Evolutionary conservation across 768 basidiomycete genomes (phyloP), one percentile per base, ranked within the genome.

Genomic region (Leccinellum rugosiceps): DNA sequence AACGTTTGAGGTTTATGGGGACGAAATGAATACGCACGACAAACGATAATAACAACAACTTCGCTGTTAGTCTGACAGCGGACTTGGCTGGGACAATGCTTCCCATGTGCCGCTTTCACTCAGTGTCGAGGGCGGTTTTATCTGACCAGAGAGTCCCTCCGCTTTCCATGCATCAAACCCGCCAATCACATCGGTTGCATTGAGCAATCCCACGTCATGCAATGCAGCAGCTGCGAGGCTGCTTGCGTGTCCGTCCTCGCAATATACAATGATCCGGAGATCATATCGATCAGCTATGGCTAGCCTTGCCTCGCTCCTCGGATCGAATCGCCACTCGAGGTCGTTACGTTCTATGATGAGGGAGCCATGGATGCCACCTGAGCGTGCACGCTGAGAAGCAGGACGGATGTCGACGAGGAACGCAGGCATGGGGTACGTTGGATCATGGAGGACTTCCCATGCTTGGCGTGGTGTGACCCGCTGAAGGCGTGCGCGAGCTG

Each of bases 301-400:
- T 53, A 92, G 72, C 32, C 85, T 76, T 13, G 80, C 75, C 6
- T 79, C 75, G 61, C 74, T 78, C 55, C 87, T 77, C 4, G 90
- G 90, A 70, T 92, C 90, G 61, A 92, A 85, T 23, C 83, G 80
- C 88, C 88, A 90, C 68, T 92, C 90, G 53, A 92, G 77, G 6
- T 84, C 80, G 65, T 88, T 91, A 23, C 90, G 79, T 64, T 91
- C 90, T 56, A 92, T 80, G 53, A 88, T 73, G 55, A 91, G 72
- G n/a, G 88, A 80, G 0, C 90, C 88, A 8, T 76, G 77, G 54
- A 92, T 86, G 0, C 73, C 77, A 0, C 90, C 90, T 31, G 80
- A 74, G 48, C 67, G 68, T 6, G 76, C 76, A 15, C 90, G 80
- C 68, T 89, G 82, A 6, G 77, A 78, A 38, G 76, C 80, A 0